Evolutionary conservation across 208 protist genomes (phyloP).

Genomic region (Kentomonas sorsogonicus): DNA sequence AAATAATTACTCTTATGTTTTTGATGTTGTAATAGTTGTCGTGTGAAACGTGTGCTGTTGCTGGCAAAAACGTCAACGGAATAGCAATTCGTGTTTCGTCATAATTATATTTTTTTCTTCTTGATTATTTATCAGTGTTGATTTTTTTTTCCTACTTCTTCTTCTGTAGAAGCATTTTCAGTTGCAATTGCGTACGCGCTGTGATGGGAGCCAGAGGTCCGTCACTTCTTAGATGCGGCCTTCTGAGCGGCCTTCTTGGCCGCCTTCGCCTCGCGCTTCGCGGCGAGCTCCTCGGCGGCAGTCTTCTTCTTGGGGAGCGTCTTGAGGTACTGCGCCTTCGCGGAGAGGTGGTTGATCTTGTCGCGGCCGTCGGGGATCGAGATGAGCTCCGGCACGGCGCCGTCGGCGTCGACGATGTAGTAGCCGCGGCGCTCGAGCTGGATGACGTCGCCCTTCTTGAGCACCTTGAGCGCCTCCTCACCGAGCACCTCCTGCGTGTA

Average conservation of each 20-base stretch:
- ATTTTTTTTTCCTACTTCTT: background rate
- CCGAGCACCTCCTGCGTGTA: conserved; percentile 73
- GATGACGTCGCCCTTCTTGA: conserved; percentile 92
- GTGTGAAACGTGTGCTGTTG: no score
- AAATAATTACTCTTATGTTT: no score
- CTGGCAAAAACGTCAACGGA: no score
- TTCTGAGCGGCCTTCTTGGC: conserved; percentile 84
- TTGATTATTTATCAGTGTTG: background rate
- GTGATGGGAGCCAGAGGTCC: background rate
- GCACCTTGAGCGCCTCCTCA: conserved; percentile 75
- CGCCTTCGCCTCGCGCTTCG: conserved; percentile 77
- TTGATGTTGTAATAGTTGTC: no score
- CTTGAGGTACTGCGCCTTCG: conserved; percentile 88
- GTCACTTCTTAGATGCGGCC: conserved; percentile 31
- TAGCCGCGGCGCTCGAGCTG: conserved; percentile 98
- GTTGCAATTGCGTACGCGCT: background rate
- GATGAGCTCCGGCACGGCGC: conserved; percentile 58
- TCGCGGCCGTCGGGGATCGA: conserved; percentile 84
- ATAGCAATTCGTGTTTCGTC: no score
- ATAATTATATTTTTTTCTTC: no score
- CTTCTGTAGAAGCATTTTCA: background rate
- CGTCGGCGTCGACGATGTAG: conserved; percentile 94
- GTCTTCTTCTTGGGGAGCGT: conserved; percentile 51
- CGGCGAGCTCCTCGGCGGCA: conserved; percentile 75
- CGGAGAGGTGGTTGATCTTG: conserved; percentile 88